These are phyloP conservation scores for Fusarium pininemorale DNA, from an alignment of 2,329 filamentous ascomycete genomes.

Conservation along the genomic window DNA sequence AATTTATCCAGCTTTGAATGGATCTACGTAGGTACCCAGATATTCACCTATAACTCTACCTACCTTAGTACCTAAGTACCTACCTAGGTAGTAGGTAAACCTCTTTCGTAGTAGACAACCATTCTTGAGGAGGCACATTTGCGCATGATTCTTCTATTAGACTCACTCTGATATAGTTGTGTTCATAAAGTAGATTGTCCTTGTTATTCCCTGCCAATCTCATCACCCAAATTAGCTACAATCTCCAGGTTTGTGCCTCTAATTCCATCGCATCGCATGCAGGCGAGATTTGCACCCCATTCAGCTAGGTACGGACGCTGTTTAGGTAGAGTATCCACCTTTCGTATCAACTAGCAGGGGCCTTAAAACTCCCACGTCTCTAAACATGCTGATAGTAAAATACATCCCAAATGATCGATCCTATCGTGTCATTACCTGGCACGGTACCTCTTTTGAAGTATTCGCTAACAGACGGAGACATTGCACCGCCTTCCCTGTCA, in stretches of 20 bases:
- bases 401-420: neutral
- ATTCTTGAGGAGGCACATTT: neutral
- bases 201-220: neutral
- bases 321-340: slow-evolving; percentile 27
- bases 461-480: slow-evolving; percentile 27
- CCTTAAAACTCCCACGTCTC: slow-evolving; percentile 3
- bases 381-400: slow-evolving; percentile 10
- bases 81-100: neutral
- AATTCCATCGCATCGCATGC: slow-evolving; percentile 37
- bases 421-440: neutral
- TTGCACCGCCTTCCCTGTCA: slow-evolving; percentile 27
- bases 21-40: too few species aligned
- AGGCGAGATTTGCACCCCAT: slow-evolving; percentile 41
- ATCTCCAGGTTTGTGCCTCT: slow-evolving; percentile 11
- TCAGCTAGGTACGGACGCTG: slow-evolving; percentile 27
- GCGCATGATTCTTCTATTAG: neutral
- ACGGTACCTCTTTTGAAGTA: slow-evolving; percentile 10
- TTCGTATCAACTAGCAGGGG: slow-evolving; percentile 34
- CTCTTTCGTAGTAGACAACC: neutral
- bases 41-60: neutral
- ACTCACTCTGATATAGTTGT: neutral
- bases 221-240: slow-evolving; percentile 20
- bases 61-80: too few species aligned
- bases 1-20: neutral
- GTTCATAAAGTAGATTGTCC: neutral